phyloP scores from a whole-genome alignment of 2,329 filamentous ascomycete genomes.

The Akanthomyces muscarius region DNA sequence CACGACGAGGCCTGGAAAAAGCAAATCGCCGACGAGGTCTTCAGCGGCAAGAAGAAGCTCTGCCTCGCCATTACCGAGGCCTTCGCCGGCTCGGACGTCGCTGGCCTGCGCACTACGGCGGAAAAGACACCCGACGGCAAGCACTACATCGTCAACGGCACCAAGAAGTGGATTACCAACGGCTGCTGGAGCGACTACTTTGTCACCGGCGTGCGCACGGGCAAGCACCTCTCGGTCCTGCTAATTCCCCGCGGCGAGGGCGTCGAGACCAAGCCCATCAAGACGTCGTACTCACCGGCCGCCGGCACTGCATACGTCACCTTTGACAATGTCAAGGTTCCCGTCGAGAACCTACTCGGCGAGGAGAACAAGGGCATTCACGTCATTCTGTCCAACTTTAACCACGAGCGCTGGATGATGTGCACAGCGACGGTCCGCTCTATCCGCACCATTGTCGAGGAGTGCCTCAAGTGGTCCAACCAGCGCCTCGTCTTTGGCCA shows the following conservation, averaged over 20 bases:
- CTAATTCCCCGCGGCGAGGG: slow-evolving; percentile 70
- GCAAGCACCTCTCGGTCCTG: slow-evolving; percentile 73
- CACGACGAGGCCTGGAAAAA: slow-evolving; percentile 63
- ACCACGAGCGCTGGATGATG: slow-evolving; percentile 82
- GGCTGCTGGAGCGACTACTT: slow-evolving; percentile 81
- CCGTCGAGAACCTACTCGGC: slow-evolving; percentile 71
- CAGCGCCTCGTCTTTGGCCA: slow-evolving; percentile 83
- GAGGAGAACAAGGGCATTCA: slow-evolving; percentile 82
- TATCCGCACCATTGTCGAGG: slow-evolving; percentile 68
- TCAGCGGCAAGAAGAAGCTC: slow-evolving; percentile 81
- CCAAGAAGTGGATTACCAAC: slow-evolving; percentile 85
- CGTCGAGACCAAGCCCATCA: slow-evolving; percentile 72
- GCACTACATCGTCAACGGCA: slow-evolving; percentile 67
- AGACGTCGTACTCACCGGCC: slow-evolving; percentile 74
- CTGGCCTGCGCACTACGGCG: slow-evolving; percentile 73
- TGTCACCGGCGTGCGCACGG: slow-evolving; percentile 73
- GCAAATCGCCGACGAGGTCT: slow-evolving; percentile 65
- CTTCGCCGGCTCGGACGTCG: slow-evolving; percentile 77
- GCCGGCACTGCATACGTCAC: slow-evolving; percentile 78
- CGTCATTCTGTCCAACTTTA: slow-evolving; percentile 83
- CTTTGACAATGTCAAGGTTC: slow-evolving; percentile 83
- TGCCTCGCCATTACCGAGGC: slow-evolving; percentile 85
- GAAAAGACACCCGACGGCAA: slow-evolving; percentile 71
- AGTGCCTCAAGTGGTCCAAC: slow-evolving; percentile 84
- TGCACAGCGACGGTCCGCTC: slow-evolving; percentile 60